Evolutionary conservation across 2,329 filamentous ascomycete genomes (phyloP).

Genomic region (Hawksworthiomyces lignivorus): DNA sequence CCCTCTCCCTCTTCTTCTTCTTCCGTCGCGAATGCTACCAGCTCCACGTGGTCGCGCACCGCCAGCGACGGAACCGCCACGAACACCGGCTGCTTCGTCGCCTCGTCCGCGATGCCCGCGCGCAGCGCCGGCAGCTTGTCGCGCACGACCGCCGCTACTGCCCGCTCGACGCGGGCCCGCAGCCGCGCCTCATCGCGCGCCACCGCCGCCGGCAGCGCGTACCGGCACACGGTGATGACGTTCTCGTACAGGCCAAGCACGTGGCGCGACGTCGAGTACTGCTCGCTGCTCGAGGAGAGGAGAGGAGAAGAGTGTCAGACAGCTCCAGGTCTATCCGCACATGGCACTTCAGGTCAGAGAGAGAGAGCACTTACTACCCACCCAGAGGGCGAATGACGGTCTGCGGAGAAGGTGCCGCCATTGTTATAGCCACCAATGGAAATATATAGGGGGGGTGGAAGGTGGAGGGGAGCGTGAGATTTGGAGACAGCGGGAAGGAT

Average conservation of each 20-base stretch:
- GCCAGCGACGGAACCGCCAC: constrained; percentile 35
- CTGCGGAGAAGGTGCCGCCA: neutral
- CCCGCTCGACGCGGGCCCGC: constrained; percentile 25
- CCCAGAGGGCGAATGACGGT: constrained; percentile 10
- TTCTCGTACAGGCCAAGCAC: constrained; percentile 38
- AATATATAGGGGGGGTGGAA: too few relatives aligned
- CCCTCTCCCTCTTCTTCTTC: too few relatives aligned
- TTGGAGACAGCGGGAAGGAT: too few relatives aligned
- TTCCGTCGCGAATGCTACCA: too few relatives aligned
- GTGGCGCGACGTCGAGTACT: constrained; percentile 38
- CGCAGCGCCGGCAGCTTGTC: constrained; percentile 38
- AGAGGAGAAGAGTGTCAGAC: too few relatives aligned
- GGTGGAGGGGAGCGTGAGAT: too few relatives aligned
- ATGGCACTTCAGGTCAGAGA: neutral
- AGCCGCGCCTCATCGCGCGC: constrained; percentile 4
- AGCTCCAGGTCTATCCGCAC: too few relatives aligned
- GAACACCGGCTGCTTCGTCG: constrained; percentile 35
- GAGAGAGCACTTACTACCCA: constrained; percentile 6
- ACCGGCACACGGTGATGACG: constrained; percentile 38
- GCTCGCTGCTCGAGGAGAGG: constrained; percentile 30
- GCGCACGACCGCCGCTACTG: constrained; percentile 34
- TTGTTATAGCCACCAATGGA: too few relatives aligned
- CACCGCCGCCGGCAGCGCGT: constrained; percentile 19
- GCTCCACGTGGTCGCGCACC: constrained; percentile 33
- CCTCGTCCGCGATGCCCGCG: constrained; percentile 39